A percentile compares a stretch with the other conserved stretches of the same genome.
These are phyloP conservation scores for Trichophaea hybrida DNA, from an alignment of 2,329 filamentous ascomycete genomes.

Conservation along the genomic window DNA sequence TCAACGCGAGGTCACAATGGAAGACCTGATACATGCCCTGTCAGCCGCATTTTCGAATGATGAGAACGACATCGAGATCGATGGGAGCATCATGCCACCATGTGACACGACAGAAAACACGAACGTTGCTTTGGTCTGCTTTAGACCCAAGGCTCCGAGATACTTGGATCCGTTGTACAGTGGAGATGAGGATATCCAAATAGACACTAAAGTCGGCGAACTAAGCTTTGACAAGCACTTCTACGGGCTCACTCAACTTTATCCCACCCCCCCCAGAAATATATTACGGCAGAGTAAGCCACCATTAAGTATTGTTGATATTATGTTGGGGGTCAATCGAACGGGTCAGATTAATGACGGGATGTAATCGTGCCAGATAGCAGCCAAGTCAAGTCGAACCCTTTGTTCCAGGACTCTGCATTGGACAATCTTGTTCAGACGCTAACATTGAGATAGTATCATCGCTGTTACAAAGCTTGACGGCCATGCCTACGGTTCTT, in stretches of 20 bases:
- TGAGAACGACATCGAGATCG: neutral
- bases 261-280: neutral
- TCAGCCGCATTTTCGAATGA: neutral
- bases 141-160: neutral
- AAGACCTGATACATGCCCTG: neutral
- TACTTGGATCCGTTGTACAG: neutral
- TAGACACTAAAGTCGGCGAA: neutral
- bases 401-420: no score
- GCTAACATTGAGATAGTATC: constrained; percentile 5
- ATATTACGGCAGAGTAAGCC: constrained; percentile 10
- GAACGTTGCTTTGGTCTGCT: neutral
- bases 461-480: constrained; percentile 28
- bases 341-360: no score
- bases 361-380: no score
- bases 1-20: neutral
- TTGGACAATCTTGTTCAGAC: no score
- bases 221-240: constrained; percentile 8
- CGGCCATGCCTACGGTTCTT: constrained; percentile 30
- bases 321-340: no score
- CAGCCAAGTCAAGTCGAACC: no score
- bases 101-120: neutral
- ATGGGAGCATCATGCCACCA: neutral
- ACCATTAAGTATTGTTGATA: no score
- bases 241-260: constrained; percentile 9
- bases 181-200: neutral